Base-by-base conservation (phyloP, 108 stramenopile species). In the Fragilariopsis cylindrus region DNA sequence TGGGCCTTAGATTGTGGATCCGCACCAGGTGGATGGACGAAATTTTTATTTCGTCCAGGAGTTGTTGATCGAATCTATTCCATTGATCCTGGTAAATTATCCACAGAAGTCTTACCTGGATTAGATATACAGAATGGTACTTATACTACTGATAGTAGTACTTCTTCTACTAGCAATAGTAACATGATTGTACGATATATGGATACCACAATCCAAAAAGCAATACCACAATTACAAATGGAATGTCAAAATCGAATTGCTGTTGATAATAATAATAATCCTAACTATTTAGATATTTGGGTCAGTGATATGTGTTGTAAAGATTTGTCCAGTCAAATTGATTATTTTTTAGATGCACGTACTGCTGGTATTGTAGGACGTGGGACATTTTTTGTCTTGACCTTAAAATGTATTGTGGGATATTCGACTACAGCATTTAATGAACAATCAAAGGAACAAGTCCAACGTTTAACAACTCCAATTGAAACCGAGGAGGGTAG, bases 21-120 rank as follows among this genome's bases (percentile, higher is more conserved):
- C 5, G 77, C 90, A n/a, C 90, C 87, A 3, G 90, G 87, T 41
- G 90, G 90, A 3, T 90, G 90, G 90, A 87, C 87, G 2, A 86
- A 90, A 60, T 88, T 81, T 54, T 57, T 90, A 21, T 54, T 84
- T 2, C 80, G 84, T 54, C 55, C 78, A 30, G 76, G 75, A 3
- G 41, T 68, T 19, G 81, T 84, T 15, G 65, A 74, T 8, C 48
- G 73, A 43, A 67, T 88, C 18, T 88, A 85, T 62, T 67, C 81
- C 5, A 81, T 88, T 55, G 90, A 90, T 82, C 90, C 90, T 6
- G 90, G 85, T 9, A 48, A 68, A 11, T 52, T 90, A 75, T 72
- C 77, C 57, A 49, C 66, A 30, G 60, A 70, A 30, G 71, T 90
- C 41, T 30, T 60, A 0, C 72, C 60, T 3, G 67, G 54, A 19